A percentile compares a stretch with the other conserved stretches of the same genome.
These are phyloP conservation scores for Eucalyptus coolabah DNA, from an alignment of 345 rosid species.

Conservation along the genomic window DNA sequence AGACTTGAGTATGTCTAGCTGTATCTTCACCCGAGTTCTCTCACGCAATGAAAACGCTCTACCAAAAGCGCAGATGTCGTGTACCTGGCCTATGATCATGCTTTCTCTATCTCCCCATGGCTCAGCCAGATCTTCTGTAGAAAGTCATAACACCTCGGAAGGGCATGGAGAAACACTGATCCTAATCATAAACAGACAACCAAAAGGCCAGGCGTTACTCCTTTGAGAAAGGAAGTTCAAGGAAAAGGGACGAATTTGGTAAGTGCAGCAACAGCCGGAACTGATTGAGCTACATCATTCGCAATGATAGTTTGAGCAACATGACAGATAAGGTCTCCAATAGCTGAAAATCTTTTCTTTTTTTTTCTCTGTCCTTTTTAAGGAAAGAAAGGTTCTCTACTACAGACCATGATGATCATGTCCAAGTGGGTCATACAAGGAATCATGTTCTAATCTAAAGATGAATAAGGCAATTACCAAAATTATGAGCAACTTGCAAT, in stretches of 20 bases:
- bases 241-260: neutral
- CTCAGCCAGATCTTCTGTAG: slow-evolving; percentile 75
- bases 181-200: slow-evolving; percentile 22
- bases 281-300: neutral
- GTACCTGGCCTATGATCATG: slow-evolving; percentile 81
- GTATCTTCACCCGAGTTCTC: neutral
- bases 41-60: neutral
- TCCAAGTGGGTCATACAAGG: neutral
- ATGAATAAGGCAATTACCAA: neutral
- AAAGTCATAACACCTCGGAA: slow-evolving; percentile 59
- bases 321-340: neutral
- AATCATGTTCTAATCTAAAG: neutral
- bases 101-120: slow-evolving; percentile 90
- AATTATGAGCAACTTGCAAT: neutral
- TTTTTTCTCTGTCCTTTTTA: neutral
- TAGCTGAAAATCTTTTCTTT: neutral
- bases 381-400: neutral
- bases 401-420: neutral
- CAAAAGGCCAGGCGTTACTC: neutral
- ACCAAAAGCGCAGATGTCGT: neutral
- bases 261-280: neutral
- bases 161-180: slow-evolving; percentile 74
- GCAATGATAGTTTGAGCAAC: neutral
- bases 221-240: neutral
- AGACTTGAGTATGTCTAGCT: no score